Evolutionary conservation across 768 basidiomycete species (phyloP).

Genomic region (Mycena capillaripes): DNA sequence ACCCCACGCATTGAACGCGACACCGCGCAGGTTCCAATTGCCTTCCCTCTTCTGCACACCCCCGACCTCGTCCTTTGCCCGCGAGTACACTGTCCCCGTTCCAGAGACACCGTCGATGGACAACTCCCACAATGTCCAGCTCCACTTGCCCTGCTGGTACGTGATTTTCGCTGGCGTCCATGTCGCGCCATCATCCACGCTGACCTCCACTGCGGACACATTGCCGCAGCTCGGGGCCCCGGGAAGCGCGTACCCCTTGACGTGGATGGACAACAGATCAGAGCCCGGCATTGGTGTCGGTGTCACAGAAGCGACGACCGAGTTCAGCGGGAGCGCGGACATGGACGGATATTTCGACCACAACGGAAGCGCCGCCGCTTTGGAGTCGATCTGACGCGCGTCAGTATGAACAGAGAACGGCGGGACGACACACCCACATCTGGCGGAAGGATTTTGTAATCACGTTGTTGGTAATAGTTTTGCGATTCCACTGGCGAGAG

Average conservation of each 20-base stretch:
- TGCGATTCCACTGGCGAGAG: constrained; percentile 69
- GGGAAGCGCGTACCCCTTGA: constrained; percentile 73
- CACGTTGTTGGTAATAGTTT: constrained; percentile 80
- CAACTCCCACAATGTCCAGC: constrained; percentile 81
- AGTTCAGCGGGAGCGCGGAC: constrained; percentile 73
- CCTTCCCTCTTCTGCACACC: constrained; percentile 63
- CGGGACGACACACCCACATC: constrained; percentile 50
- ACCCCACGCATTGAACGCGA: constrained; percentile 70
- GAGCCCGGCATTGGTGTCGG: constrained; percentile 42
- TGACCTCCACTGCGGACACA: constrained; percentile 64
- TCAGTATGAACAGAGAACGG: constrained; percentile 17
- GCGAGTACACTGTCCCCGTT: constrained; percentile 58
- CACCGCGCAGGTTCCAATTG: constrained; percentile 78
- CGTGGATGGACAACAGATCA: constrained; percentile 45
- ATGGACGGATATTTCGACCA: constrained; percentile 73
- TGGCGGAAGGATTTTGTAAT: constrained; percentile 77
- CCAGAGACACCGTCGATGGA: constrained; percentile 52
- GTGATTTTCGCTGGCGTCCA: constrained; percentile 67
- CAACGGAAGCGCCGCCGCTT: constrained; percentile 56
- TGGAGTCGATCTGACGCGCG: constrained; percentile 56
- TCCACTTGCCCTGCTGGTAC: constrained; percentile 77
- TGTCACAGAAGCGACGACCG: constrained; percentile 64
- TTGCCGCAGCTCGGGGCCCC: constrained; percentile 54
- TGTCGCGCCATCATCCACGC: constrained; percentile 62
- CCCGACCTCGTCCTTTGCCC: constrained; percentile 66